These are phyloP conservation scores for Capsicum rhomboideum DNA, from an alignment of 257 asterid species.

Conservation along the genomic window DNA sequence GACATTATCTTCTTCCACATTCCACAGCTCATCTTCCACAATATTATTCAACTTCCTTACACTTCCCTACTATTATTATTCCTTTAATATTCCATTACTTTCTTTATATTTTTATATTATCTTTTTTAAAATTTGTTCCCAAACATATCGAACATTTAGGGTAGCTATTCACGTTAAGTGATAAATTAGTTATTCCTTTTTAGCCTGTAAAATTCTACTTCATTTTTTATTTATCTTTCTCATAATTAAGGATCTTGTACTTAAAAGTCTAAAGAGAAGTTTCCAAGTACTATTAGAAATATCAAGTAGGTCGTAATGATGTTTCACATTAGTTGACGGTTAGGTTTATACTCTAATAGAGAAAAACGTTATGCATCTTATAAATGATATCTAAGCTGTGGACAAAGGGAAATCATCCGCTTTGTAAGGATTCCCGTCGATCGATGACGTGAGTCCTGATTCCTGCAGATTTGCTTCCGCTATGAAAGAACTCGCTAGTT, in stretches of 20 bases:
- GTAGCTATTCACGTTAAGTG: background rate
- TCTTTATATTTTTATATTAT: background rate
- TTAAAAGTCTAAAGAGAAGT: background rate
- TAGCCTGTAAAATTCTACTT: background rate
- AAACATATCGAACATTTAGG: background rate
- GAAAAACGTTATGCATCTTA: too few species aligned
- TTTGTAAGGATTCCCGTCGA: too few species aligned
- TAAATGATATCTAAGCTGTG: too few species aligned
- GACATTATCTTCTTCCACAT: background rate
- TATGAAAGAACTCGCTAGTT: too few species aligned
- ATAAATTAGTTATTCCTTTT: background rate
- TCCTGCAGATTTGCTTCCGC: too few species aligned
- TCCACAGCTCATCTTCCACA: slow-evolving; percentile 6
- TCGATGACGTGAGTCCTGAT: too few species aligned
- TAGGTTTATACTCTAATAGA: too few species aligned
- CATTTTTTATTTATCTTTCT: background rate
- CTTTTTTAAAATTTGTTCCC: background rate
- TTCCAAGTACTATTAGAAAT: too few species aligned
- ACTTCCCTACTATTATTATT: background rate
- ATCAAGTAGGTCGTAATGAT: too few species aligned
- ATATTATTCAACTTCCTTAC: background rate
- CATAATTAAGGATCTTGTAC: background rate
- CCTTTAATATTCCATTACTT: background rate
- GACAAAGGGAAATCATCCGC: too few species aligned
- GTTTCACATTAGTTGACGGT: too few species aligned